phyloP scores from a whole-genome alignment of 768 basidiomycete species.

The Collybiopsis confluens region DNA sequence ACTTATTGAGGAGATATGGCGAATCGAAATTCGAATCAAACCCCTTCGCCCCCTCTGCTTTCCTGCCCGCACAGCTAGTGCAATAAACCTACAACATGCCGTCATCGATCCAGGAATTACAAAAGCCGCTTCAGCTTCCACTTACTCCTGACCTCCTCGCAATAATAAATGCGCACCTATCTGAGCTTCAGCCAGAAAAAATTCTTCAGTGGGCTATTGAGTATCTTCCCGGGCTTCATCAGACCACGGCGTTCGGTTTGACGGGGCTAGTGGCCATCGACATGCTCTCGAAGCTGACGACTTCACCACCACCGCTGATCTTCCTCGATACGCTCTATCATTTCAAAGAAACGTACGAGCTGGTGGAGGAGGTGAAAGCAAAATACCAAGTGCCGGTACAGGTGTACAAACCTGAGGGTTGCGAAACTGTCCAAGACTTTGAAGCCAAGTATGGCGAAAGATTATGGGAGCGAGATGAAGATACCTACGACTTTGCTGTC shows the following conservation, averaged over 20 bases:
- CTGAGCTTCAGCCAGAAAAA: constrained; percentile 69
- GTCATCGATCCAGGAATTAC: background rate
- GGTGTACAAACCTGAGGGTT: constrained; percentile 76
- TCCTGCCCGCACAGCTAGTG: too few species aligned
- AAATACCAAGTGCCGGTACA: constrained; percentile 71
- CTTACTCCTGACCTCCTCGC: constrained; percentile 54
- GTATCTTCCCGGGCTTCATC: constrained; percentile 75
- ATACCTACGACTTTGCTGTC: constrained; percentile 84
- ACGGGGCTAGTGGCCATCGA: constrained; percentile 92
- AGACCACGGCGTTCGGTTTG: constrained; percentile 96
- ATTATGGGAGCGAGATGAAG: constrained; percentile 87
- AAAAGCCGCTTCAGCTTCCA: constrained; percentile 51
- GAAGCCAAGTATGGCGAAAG: constrained; percentile 73
- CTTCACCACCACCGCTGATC: constrained; percentile 74
- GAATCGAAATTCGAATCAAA: background rate
- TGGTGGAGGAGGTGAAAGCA: constrained; percentile 76
- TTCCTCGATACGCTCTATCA: constrained; percentile 97
- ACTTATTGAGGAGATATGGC: background rate
- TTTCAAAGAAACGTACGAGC: constrained; percentile 88
- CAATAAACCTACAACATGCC: too few species aligned
- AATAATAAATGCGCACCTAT: constrained; percentile 72
- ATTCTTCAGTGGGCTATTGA: constrained; percentile 84
- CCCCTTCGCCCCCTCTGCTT: too few species aligned
- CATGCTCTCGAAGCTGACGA: constrained; percentile 84
- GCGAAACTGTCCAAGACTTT: constrained; percentile 66